Evolutionary conservation across 2,329 filamentous ascomycete species (phyloP).

Genomic region (Orbilia blumenaviensis): DNA sequence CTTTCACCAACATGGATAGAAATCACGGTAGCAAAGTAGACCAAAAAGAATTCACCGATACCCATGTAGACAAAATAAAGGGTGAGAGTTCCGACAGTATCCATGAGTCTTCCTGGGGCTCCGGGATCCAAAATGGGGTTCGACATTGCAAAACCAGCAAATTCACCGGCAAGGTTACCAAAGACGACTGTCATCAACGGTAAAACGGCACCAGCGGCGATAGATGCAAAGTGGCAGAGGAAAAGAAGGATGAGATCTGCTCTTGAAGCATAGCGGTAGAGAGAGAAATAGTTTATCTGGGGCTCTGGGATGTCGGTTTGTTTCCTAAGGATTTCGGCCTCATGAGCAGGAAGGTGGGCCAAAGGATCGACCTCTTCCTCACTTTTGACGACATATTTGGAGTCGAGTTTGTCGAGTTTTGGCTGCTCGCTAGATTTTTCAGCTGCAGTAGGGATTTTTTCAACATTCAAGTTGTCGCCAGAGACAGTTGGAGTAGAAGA

Average conservation of each 20-base stretch:
- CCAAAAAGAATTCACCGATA: conserved; percentile 78
- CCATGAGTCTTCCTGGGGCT: conserved; percentile 25
- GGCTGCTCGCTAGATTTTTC: background rate
- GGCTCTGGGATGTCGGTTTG: conserved; percentile 74
- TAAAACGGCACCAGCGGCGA: conserved; percentile 76
- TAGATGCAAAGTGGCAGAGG: conserved; percentile 71
- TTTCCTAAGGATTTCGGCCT: conserved; percentile 73
- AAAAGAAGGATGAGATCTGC: conserved; percentile 72
- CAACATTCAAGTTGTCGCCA: conserved; percentile 33
- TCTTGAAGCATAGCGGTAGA: conserved; percentile 76
- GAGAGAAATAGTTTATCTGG: conserved; percentile 71
- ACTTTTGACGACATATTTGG: conserved; percentile 58
- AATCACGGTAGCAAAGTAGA: conserved; percentile 82
- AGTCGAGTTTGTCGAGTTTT: conserved; percentile 54
- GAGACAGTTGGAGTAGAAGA: conserved; percentile 23
- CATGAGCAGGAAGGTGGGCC: conserved; percentile 71
- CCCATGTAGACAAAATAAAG: conserved; percentile 84
- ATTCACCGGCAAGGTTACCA: conserved; percentile 76
- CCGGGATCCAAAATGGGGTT: conserved; percentile 5
- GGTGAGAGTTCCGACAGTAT: conserved; percentile 63
- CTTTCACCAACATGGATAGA: conserved; percentile 90
- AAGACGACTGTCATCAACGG: conserved; percentile 86
- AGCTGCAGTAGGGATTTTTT: conserved; percentile 11
- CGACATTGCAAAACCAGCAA: conserved; percentile 67
- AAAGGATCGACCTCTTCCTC: conserved; percentile 67